A percentile compares a stretch with the other conserved stretches of the same genome.
These are phyloP conservation scores for Naganishia antarctica DNA, from an alignment of 768 basidiomycete species.

Conservation along the genomic window DNA sequence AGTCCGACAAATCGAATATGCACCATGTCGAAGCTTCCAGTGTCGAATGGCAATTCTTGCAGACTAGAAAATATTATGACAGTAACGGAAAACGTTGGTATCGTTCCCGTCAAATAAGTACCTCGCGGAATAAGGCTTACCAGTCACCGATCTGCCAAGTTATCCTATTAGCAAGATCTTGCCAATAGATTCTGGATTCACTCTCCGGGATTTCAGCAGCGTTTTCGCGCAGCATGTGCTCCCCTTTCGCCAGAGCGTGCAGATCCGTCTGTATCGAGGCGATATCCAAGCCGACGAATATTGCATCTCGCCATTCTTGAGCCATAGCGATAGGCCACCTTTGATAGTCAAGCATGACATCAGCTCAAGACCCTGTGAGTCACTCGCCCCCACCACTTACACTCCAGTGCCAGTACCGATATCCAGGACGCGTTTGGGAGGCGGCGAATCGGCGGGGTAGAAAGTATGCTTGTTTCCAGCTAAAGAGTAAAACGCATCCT, in stretches of 20 bases:
- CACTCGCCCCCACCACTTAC: conserved; percentile 5
- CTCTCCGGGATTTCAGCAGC: neutral
- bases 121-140: conserved; percentile 37
- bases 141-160: conserved; percentile 44
- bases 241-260: conserved; percentile 30
- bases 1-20: conserved; percentile 44
- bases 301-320: conserved; percentile 34
- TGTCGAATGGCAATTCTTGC: conserved; percentile 44
- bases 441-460: conserved; percentile 23
- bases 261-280: conserved; percentile 41
- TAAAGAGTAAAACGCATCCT: conserved; percentile 38
- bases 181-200: conserved; percentile 29
- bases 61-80: conserved; percentile 32
- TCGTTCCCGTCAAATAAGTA: neutral
- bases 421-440: conserved; percentile 39
- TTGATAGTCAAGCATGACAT: neutral
- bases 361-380: neutral
- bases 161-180: conserved; percentile 35
- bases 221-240: conserved; percentile 13
- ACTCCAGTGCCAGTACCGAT: conserved; percentile 43
- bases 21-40: conserved; percentile 46
- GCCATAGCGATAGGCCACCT: conserved; percentile 46
- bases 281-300: conserved; percentile 44
- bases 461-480: conserved; percentile 36
- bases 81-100: neutral